These are phyloP conservation scores for Rossbeevera mucosa DNA, from an alignment of 768 basidiomycete species.

Conservation along the genomic window DNA sequence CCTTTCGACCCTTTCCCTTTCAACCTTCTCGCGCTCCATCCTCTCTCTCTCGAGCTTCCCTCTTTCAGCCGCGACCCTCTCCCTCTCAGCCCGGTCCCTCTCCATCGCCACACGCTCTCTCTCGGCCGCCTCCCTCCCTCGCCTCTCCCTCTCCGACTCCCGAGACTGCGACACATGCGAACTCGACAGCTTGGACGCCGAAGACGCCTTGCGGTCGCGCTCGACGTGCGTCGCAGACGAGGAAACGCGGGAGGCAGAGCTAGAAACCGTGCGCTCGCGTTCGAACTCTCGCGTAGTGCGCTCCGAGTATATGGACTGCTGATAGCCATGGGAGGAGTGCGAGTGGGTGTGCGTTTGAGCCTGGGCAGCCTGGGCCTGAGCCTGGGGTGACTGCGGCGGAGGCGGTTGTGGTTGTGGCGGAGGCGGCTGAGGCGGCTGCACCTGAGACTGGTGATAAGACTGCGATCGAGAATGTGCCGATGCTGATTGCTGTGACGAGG, in stretches of 20 bases:
- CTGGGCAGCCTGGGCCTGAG: neutral
- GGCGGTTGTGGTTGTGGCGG: neutral
- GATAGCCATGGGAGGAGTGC: neutral
- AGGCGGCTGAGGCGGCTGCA: neutral
- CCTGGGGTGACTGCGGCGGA: neutral
- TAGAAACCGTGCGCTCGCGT: slow-evolving; percentile 23
- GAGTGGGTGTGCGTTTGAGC: neutral
- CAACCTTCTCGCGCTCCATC: slow-evolving; percentile 6
- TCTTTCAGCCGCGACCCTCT: slow-evolving; percentile 11
- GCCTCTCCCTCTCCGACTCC: slow-evolving; percentile 24
- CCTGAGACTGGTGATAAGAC: slow-evolving; percentile 9
- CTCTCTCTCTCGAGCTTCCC: slow-evolving; percentile 11
- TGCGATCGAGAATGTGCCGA: slow-evolving; percentile 16
- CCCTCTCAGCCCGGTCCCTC: slow-evolving; percentile 15
- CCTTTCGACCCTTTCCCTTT: slow-evolving; percentile 3
- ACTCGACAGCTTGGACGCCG: slow-evolving; percentile 32
- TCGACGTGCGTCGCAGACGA: slow-evolving; percentile 20
- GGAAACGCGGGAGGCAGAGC: slow-evolving; percentile 22
- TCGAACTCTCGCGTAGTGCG: slow-evolving; percentile 20
- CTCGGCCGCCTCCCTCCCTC: slow-evolving; percentile 18
- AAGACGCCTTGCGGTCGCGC: slow-evolving; percentile 24
- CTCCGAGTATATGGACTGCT: slow-evolving; percentile 21
- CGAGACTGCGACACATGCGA: slow-evolving; percentile 25
- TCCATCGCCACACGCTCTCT: slow-evolving; percentile 15
- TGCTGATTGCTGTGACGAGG: slow-evolving; percentile 10